Conservation (phyloP, 2,329 filamentous ascomycete species). For the Colletotrichum simmondsii region DNA sequence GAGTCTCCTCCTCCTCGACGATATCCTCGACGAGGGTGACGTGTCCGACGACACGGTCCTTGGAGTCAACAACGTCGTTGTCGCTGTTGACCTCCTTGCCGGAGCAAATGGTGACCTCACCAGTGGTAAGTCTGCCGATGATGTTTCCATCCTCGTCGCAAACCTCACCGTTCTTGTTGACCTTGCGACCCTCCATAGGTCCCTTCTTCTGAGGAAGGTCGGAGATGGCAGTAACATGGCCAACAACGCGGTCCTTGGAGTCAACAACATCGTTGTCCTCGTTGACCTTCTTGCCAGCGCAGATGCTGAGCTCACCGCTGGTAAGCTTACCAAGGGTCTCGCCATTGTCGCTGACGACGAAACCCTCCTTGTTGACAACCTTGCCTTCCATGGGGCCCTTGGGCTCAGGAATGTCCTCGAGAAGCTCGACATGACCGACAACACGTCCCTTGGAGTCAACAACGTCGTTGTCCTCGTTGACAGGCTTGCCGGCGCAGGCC, state of each 20-base stretch:
- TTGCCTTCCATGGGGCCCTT: slow-evolving; percentile 64
- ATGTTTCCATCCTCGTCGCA: slow-evolving; percentile 68
- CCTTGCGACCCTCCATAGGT: slow-evolving; percentile 63
- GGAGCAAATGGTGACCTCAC: slow-evolving; percentile 71
- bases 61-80: slow-evolving; percentile 77
- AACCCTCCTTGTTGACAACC: slow-evolving; percentile 69
- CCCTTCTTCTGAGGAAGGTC: slow-evolving; percentile 66
- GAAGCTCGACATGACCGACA: slow-evolving; percentile 74
- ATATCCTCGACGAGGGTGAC: slow-evolving; percentile 74
- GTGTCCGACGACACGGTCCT: slow-evolving; percentile 74
- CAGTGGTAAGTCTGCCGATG: slow-evolving; percentile 75
- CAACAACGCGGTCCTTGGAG: slow-evolving; percentile 72
- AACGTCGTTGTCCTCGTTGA: slow-evolving; percentile 78
- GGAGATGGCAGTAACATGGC: slow-evolving; percentile 74
- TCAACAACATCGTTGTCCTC: slow-evolving; percentile 79
- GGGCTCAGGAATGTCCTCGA: slow-evolving; percentile 66
- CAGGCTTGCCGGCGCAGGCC: slow-evolving; percentile 73
- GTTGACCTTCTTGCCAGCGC: slow-evolving; percentile 76
- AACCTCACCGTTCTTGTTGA: slow-evolving; percentile 70
- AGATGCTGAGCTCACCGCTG: slow-evolving; percentile 71
- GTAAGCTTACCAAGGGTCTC: slow-evolving; percentile 75
- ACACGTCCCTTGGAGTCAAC: slow-evolving; percentile 75
- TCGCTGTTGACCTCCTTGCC: slow-evolving; percentile 78
- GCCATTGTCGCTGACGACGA: slow-evolving; percentile 67
- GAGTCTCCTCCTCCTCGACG: slow-evolving; percentile 59